Evolutionary conservation across 2,329 filamentous ascomycete species (phyloP), one percentile per base, ranked within the genome.

Genomic region (Cordyceps pruinosa): DNA sequence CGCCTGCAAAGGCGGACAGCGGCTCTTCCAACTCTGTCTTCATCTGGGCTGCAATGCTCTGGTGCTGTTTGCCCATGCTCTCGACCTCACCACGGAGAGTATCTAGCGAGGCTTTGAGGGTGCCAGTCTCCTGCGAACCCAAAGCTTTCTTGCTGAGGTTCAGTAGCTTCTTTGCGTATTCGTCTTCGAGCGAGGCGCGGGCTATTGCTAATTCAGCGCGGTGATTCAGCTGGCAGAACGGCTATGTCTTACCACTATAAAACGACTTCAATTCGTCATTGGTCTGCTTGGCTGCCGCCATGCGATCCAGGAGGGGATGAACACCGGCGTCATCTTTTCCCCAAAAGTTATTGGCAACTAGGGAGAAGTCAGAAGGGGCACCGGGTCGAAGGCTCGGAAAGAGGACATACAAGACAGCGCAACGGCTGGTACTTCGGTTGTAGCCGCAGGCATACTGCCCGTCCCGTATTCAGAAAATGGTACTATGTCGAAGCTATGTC

Each of bases 341-440:
- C 94, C 94, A 99, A 74, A 99, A 99, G 72, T 99, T 99, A 77
- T 99, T 99, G 67, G 94, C 93, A 77, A 99, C 92, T 92, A 51
- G 3, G 41, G 35, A 26, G 48, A 48, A 21, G 32, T 28, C 51
- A 51, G 60, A 67, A n/a, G 15, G 25, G n/a, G 19, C 15, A 6
- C 13, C 2, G 13, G 30, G 5, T 26, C 6, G 17, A 19, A 17
- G 25, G 6, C 10, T 52, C 10, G 25, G 35, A 3, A n/a, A 19
- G 5, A 32, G 13, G 17, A 49, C 54, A 35, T 58, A 88, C 85
- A 89, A 47, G 86, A 89, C 68, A 88, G 75, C 64, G 84, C 77
- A 66, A 88, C 85, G 53, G 82, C 80, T 64, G 86, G 86, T 65
- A 76, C 75, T 64, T 87, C 86, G 65, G 80, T 75, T 65, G 79